Percentiles rank a stretch among this genome's conserved stretches.
Evolutionary conservation across 2,329 filamentous ascomycete genomes (phyloP).

Genomic region (Aureobasidium sp.): DNA sequence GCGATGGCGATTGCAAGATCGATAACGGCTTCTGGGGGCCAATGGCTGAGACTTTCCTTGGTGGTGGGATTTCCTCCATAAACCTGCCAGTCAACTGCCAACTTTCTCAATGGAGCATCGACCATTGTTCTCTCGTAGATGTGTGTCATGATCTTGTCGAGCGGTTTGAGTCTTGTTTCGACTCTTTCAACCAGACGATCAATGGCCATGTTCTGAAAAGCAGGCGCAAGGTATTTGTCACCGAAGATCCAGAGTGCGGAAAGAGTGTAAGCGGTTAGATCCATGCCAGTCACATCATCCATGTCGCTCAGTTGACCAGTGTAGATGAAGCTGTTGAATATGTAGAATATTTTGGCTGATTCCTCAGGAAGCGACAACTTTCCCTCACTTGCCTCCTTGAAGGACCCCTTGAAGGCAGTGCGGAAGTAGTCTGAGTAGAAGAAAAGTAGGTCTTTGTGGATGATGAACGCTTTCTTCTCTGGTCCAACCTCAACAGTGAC

Average conservation of each 20-base stretch:
- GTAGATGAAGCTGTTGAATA: background rate
- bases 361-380: background rate
- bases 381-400: background rate
- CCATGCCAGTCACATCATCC: too few species aligned
- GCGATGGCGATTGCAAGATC: background rate
- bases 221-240: background rate
- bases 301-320: background rate
- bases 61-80: too few species aligned
- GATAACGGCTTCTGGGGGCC: background rate
- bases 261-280: background rate
- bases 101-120: background rate
- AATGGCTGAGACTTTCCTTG: background rate
- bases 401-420: background rate
- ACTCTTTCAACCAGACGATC: background rate
- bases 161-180: too few species aligned
- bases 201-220: background rate
- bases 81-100: background rate
- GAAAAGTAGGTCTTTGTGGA: background rate
- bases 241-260: background rate
- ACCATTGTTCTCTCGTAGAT: background rate
- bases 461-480: background rate
- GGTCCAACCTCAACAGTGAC: background rate
- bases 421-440: background rate
- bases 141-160: too few species aligned
- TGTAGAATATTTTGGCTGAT: background rate